These are phyloP conservation scores for Posidonia australis DNA, from an alignment of 106 monocot genomes.

Conservation along the genomic window DNA sequence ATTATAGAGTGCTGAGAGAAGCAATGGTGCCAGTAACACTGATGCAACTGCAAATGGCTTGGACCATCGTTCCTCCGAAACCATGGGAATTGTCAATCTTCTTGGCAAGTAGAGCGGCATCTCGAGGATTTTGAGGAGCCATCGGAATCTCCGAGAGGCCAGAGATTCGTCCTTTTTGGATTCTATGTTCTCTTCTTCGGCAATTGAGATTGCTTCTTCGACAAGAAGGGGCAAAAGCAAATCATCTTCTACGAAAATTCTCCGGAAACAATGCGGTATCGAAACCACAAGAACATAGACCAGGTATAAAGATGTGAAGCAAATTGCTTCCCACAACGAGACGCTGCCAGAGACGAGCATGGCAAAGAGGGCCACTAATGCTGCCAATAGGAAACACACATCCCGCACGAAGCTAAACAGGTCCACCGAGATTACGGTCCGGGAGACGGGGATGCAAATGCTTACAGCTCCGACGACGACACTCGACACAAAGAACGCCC, in stretches of 20 bases:
- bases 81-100: conserved; percentile 38
- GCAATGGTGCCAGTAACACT: conserved; percentile 18
- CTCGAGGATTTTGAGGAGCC: conserved; percentile 18
- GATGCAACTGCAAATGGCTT: conserved; percentile 36
- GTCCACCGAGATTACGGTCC: conserved; percentile 7
- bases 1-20: conserved; percentile 35
- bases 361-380: conserved; percentile 19
- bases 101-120: conserved; percentile 41
- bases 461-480: conserved; percentile 45
- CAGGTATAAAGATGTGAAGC: conserved; percentile 35
- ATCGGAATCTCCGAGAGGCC: not conserved
- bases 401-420: conserved; percentile 39
- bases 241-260: not conserved
- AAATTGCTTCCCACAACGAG: conserved; percentile 20
- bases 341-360: conserved; percentile 29
- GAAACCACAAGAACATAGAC: conserved; percentile 32
- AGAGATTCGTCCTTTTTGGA: not conserved
- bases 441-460: conserved; percentile 9
- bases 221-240: conserved; percentile 10
- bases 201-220: conserved; percentile 1
- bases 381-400: conserved; percentile 35
- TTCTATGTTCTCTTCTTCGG: not conserved
- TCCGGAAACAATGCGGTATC: conserved; percentile 7
- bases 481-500: conserved; percentile 41
- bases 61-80: conserved; percentile 35